These are phyloP conservation scores for Jacaranda mimosifolia DNA, from an alignment of 257 asterid genomes.

Conservation along the genomic window DNA sequence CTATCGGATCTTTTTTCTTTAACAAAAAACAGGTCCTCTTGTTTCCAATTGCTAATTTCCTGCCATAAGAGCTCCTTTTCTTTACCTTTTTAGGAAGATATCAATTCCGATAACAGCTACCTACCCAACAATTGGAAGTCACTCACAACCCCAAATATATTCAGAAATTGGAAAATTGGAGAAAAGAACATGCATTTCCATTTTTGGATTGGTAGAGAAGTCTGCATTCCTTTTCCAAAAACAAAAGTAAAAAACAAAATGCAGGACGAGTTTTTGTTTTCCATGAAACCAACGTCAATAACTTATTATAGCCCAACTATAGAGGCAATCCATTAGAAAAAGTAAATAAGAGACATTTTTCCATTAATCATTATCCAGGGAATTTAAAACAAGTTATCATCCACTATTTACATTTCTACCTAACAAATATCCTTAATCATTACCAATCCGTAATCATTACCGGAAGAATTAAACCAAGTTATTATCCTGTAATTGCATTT, in stretches of 20 bases:
- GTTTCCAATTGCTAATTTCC: neutral
- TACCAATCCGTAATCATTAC: neutral
- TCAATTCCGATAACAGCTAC: constrained; percentile 26
- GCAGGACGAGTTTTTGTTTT: neutral
- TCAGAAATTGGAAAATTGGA: neutral
- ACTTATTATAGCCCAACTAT: neutral
- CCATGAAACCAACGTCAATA: constrained; percentile 26
- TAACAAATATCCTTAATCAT: constrained; percentile 12
- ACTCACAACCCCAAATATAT: neutral
- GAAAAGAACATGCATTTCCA: neutral
- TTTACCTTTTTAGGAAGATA: neutral
- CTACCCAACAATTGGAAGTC: constrained; percentile 21
- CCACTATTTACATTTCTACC: neutral
- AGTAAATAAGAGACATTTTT: neutral
- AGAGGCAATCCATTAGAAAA: neutral
- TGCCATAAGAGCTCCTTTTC: constrained; percentile 11
- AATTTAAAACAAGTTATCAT: constrained; percentile 16
- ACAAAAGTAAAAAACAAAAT: constrained; percentile 18
- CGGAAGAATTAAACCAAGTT: constrained; percentile 14
- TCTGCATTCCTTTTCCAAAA: constrained; percentile 20
- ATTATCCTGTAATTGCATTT: neutral
- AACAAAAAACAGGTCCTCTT: constrained; percentile 32
- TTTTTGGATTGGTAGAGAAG: constrained; percentile 1
- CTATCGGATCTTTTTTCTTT: neutral
- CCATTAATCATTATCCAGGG: neutral